Conservation (phyloP, 2,329 filamentous ascomycete species). For the Didymella keratinophila region DNA sequence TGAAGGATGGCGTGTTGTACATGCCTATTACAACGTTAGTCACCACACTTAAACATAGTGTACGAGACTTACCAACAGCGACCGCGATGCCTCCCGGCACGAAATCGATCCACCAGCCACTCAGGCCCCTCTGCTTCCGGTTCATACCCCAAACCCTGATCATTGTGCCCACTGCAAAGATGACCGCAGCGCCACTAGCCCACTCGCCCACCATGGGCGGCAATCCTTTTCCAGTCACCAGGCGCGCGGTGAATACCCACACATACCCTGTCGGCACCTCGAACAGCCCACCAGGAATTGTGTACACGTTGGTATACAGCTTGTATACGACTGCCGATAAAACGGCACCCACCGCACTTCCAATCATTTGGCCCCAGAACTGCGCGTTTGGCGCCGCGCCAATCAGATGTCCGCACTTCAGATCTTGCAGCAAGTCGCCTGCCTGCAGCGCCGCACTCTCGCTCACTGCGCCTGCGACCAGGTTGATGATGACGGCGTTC, state of each 20-base stretch:
- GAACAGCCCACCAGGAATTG: constrained; percentile 87
- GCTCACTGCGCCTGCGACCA: constrained; percentile 88
- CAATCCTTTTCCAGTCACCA: constrained; percentile 90
- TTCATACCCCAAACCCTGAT: constrained; percentile 62
- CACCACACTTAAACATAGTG: neutral
- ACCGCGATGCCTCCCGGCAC: constrained; percentile 95
- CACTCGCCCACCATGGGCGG: constrained; percentile 84
- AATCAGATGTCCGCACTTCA: constrained; percentile 93
- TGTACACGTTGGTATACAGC: constrained; percentile 88
- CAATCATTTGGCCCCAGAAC: constrained; percentile 96
- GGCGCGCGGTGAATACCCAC: constrained; percentile 94
- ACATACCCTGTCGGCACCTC: constrained; percentile 95
- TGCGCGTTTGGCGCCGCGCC: constrained; percentile 93
- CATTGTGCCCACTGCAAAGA: constrained; percentile 77
- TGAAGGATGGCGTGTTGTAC: constrained; percentile 98
- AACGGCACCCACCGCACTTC: constrained; percentile 83
- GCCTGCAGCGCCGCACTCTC: constrained; percentile 90
- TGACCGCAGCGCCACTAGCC: constrained; percentile 73
- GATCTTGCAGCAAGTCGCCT: constrained; percentile 94
- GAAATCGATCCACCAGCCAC: constrained; percentile 71
- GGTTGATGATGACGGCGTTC: constrained; percentile 91
- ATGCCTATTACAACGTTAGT: constrained; percentile 67
- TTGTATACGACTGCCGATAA: constrained; percentile 87
- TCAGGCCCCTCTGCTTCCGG: constrained; percentile 44
- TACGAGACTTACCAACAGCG: constrained; percentile 73